Conservation (phyloP, 2,329 filamentous ascomycete species). For the Nothophoma quercina region DNA sequence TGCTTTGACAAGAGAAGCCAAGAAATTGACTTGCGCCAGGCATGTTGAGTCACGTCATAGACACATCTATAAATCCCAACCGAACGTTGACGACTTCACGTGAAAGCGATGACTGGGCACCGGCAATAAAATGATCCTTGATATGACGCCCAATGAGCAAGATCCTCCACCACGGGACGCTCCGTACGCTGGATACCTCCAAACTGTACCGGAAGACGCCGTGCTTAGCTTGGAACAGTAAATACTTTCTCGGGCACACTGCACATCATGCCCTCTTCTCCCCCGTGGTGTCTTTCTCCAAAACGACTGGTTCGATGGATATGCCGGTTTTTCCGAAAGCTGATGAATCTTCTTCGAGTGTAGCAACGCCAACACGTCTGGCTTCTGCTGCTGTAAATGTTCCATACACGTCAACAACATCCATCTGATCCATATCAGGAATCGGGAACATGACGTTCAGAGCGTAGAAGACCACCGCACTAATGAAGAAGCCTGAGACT, state of each 20-base stretch:
- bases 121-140: not conserved
- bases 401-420: constrained; percentile 55
- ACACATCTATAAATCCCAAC: not conserved
- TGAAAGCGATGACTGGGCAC: not conserved
- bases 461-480: constrained; percentile 40
- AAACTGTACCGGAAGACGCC: not conserved
- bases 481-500: constrained; percentile 51
- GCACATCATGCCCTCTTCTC: constrained; percentile 10
- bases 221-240: not conserved
- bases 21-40: not conserved
- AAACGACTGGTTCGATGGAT: not conserved
- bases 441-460: constrained; percentile 53
- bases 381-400: constrained; percentile 57
- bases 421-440: constrained; percentile 52
- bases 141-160: not conserved
- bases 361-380: constrained; percentile 49
- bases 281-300: constrained; percentile 1
- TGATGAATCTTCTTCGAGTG: constrained; percentile 26
- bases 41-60: constrained; percentile 9
- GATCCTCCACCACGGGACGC: not conserved
- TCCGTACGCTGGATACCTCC: not conserved
- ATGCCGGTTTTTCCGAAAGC: constrained; percentile 4
- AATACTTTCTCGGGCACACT: not conserved
- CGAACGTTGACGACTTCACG: not conserved
- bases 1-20: not conserved